phyloP scores from a whole-genome alignment of 495 filamentous ascomycete genomes.

The Trichoderma erinaceum region DNA sequence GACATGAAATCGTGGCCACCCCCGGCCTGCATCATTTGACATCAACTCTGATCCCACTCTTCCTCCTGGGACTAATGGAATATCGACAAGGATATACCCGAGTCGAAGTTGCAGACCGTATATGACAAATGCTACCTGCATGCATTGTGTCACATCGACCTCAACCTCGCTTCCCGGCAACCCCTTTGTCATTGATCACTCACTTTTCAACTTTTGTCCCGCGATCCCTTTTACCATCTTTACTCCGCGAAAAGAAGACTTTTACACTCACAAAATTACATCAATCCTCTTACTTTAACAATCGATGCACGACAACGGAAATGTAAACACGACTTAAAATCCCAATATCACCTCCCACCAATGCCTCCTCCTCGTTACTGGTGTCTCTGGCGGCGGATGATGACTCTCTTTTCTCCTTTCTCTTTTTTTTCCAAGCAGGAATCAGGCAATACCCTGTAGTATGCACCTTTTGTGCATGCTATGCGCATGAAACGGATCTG shows the following conservation, averaged over 20 bases:
- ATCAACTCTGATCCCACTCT: slow-evolving; percentile 1
- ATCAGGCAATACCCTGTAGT: slow-evolving; percentile 4
- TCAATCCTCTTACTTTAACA: slow-evolving; percentile 2
- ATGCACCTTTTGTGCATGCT: not conserved
- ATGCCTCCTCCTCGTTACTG: not conserved
- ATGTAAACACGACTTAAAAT: not conserved
- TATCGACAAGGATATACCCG: not conserved
- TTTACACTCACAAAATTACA: not conserved
- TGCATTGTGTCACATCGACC: not conserved
- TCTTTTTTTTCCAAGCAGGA: slow-evolving; percentile 1
- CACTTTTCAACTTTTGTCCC: slow-evolving; percentile 1
- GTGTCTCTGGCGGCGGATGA: not conserved
- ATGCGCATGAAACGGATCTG: slow-evolving; percentile 10
- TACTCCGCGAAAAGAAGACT: slow-evolving; percentile 6
- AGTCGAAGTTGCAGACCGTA: not conserved
- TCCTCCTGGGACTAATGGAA: slow-evolving; percentile 3
- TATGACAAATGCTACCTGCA: not conserved
- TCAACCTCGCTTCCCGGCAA: not conserved
- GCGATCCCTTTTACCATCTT: slow-evolving; percentile 4
- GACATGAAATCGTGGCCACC: not conserved
- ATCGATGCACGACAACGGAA: slow-evolving; percentile 1
- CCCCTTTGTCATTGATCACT: not conserved
- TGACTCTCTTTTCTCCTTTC: not conserved
- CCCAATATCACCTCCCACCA: not conserved
- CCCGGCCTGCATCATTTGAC: not conserved